phyloP scores from a whole-genome alignment of 2,329 filamentous ascomycete genomes.

The Hypoxylon sp. region DNA sequence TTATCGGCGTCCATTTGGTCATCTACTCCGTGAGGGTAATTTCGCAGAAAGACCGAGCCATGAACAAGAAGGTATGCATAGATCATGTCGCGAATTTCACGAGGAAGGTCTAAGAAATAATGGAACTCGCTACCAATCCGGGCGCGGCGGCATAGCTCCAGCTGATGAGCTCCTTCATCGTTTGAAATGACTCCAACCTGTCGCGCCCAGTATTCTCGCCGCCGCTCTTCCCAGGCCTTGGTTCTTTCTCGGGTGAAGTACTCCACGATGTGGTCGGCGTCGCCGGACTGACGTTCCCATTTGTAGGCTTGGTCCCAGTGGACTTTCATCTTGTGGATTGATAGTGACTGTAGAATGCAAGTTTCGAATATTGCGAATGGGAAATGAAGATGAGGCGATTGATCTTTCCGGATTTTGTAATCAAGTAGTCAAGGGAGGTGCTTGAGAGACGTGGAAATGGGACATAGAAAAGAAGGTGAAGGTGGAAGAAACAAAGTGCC shows the following conservation, averaged over 20 bases:
- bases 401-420: not conserved
- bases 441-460: not conserved
- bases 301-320: not conserved
- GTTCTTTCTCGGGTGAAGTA: not conserved
- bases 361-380: not conserved
- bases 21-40: not conserved
- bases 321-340: not conserved
- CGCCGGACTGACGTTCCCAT: not conserved
- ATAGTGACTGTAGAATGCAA: not conserved
- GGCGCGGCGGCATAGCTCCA: not conserved
- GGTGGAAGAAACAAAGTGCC: no score
- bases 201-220: not conserved
- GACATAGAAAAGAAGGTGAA: not conserved
- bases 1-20: not conserved
- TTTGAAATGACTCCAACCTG: not conserved
- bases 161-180: not conserved
- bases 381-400: not conserved
- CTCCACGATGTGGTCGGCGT: not conserved
- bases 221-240: not conserved
- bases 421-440: not conserved
- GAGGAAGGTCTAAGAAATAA: conserved; percentile 12
- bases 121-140: conserved; percentile 12
- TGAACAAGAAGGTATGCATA: conserved; percentile 10
- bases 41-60: conserved; percentile 4
- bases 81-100: conserved; percentile 18